Conservation (phyloP, 345 rosid species). For the Populus tremula region DNA sequence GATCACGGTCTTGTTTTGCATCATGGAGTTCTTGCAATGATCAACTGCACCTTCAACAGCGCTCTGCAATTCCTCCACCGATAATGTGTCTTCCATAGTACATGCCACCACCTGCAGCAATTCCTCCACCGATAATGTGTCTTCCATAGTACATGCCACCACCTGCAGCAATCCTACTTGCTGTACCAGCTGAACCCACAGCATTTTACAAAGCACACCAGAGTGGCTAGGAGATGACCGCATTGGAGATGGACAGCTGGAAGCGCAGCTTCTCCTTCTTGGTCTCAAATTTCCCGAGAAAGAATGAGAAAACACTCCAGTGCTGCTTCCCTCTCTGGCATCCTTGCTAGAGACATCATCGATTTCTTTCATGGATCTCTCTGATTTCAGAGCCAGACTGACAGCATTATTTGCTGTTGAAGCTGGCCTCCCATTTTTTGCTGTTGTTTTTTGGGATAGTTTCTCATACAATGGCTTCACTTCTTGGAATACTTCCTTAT, state of each 20-base stretch:
- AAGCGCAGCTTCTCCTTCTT: constrained; percentile 54
- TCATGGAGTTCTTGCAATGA: constrained; percentile 83
- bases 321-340: constrained; percentile 26
- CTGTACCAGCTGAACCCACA: constrained; percentile 1
- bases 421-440: constrained; percentile 32
- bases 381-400: constrained; percentile 14
- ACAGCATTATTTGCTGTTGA: constrained; percentile 11
- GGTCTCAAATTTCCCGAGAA: constrained; percentile 89
- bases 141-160: constrained; percentile 27
- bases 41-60: constrained; percentile 94
- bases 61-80: constrained; percentile 87
- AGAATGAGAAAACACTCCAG: constrained; percentile 47
- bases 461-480: constrained; percentile 93
- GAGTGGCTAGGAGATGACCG: constrained; percentile 90
- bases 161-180: background rate
- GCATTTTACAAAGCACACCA: constrained; percentile 55
- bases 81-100: constrained; percentile 35
- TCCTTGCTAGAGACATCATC: constrained; percentile 13
- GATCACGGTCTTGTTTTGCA: constrained; percentile 40
- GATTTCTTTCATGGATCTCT: constrained; percentile 29
- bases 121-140: constrained; percentile 63
- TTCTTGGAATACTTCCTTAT: constrained; percentile 77
- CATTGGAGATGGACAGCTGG: constrained; percentile 90
- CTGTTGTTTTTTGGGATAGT: constrained; percentile 64
- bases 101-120: constrained; percentile 18